phyloP scores from a whole-genome alignment of 768 basidiomycete genomes.

The Lentinula detonsa region DNA sequence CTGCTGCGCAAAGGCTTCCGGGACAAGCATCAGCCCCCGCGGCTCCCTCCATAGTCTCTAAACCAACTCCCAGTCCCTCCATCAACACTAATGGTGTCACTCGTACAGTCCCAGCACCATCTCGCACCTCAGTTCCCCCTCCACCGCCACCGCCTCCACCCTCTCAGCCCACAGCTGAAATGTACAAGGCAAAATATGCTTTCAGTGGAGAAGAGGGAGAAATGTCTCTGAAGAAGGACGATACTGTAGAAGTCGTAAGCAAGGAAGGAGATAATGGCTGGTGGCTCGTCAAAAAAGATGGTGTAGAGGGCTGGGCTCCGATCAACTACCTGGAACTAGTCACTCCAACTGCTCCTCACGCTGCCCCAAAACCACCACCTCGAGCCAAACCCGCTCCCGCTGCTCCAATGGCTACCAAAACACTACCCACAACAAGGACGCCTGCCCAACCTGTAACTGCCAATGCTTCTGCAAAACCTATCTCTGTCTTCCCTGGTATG shows the following conservation, averaged over 20 bases:
- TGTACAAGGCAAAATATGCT: conserved; percentile 87
- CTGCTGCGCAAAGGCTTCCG: conserved; percentile 59
- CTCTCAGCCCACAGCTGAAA: conserved; percentile 58
- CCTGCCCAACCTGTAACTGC: conserved; percentile 41
- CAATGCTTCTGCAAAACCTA: conserved; percentile 65
- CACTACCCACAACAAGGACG: conserved; percentile 23
- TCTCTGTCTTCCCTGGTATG: conserved; percentile 81
- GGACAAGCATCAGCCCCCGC: conserved; percentile 43
- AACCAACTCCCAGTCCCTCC: conserved; percentile 25
- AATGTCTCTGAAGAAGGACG: conserved; percentile 85
- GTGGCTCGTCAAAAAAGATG: conserved; percentile 91
- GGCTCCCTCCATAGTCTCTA: conserved; percentile 21
- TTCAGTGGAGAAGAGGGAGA: conserved; percentile 93
- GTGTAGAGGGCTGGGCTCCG: conserved; percentile 90
- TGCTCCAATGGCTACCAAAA: conserved; percentile 26
- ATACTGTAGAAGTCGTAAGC: conserved; percentile 85
- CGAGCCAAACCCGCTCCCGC: conserved; percentile 33
- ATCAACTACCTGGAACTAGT: conserved; percentile 87
- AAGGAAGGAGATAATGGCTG: conserved; percentile 94
- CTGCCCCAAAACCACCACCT: conserved; percentile 67
- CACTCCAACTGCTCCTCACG: conserved; percentile 56
- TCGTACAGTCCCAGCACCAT: conserved; percentile 30
- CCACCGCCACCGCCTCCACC: conserved; percentile 52
- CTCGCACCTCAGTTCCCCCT: conserved; percentile 32
- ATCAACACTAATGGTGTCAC: conserved; percentile 15